A percentile compares a stretch with the other conserved stretches of the same genome.
phyloP scores from a whole-genome alignment of 805 yeast species.

The Clavispora carvajalis region DNA sequence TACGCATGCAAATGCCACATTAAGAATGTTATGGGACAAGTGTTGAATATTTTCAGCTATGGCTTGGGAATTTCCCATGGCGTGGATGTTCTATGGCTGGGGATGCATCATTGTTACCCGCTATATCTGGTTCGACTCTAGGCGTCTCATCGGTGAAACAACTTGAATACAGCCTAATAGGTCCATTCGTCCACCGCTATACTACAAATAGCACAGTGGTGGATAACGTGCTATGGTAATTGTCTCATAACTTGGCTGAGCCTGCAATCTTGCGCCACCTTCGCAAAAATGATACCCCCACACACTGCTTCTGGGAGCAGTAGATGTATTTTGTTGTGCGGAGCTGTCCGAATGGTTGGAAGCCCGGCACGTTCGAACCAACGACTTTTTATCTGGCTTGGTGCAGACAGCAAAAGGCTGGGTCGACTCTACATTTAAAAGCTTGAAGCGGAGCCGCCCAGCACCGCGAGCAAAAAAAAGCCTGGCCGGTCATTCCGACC shows the following conservation, averaged over 20 bases:
- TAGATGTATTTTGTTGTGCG: neutral
- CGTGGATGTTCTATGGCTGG: slow-evolving; percentile 14
- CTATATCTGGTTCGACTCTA: neutral
- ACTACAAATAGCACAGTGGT: neutral
- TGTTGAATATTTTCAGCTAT: too few species aligned
- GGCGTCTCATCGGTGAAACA: neutral
- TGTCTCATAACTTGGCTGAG: neutral
- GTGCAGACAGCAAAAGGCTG: neutral
- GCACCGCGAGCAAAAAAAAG: neutral
- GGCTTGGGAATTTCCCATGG: slow-evolving; percentile 1
- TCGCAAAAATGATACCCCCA: neutral
- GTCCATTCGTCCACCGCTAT: neutral
- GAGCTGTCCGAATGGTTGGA: neutral
- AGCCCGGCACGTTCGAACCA: neutral
- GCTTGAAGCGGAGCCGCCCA: neutral
- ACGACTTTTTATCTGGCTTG: neutral
- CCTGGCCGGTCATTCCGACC: neutral
- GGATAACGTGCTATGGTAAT: neutral
- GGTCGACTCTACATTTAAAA: neutral
- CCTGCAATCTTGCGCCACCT: neutral
- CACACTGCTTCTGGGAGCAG: neutral
- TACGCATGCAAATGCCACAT: slow-evolving; percentile 4
- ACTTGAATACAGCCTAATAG: neutral
- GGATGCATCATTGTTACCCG: slow-evolving; percentile 9
- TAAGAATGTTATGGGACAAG: neutral